Evolutionary conservation across 805 yeast species (phyloP).

Genomic region (Teunomyces panamensis): DNA sequence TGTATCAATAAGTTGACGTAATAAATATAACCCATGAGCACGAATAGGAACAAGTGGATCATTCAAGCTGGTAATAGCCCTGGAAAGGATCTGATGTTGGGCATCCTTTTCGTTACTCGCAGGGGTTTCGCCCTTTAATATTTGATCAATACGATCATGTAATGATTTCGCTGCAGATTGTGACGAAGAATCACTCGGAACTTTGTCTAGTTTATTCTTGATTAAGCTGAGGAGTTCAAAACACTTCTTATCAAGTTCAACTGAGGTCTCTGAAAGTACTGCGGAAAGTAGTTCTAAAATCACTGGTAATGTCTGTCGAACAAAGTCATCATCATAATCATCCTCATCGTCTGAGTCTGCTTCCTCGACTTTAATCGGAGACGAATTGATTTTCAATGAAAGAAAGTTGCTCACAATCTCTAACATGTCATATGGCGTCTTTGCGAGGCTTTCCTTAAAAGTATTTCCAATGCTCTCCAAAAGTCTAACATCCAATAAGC

Average conservation of each 20-base stretch:
- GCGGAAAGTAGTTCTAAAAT: slow-evolving; percentile 37
- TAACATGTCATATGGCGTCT: slow-evolving; percentile 57
- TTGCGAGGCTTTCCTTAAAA: slow-evolving; percentile 55
- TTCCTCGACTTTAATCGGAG: slow-evolving; percentile 7
- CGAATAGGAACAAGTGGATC: slow-evolving; percentile 82
- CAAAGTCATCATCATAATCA: slow-evolving; percentile 19
- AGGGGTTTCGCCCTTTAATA: slow-evolving; percentile 26
- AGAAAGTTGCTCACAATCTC: slow-evolving; percentile 30
- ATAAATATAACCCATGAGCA: slow-evolving; percentile 75
- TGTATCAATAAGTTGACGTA: slow-evolving; percentile 52
- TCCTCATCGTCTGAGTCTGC: slow-evolving; percentile 30
- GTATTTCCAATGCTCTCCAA: slow-evolving; percentile 59
- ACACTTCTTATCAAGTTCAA: slow-evolving; percentile 29
- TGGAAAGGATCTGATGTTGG: slow-evolving; percentile 43
- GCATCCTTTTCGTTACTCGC: slow-evolving; percentile 19
- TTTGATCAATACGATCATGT: slow-evolving; percentile 23
- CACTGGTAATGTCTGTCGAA: slow-evolving; percentile 21
- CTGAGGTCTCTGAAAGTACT: slow-evolving; percentile 28
- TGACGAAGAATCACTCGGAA: background rate
- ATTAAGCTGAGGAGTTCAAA: slow-evolving; percentile 25
- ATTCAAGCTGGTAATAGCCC: slow-evolving; percentile 64
- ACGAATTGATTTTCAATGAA: slow-evolving; percentile 21
- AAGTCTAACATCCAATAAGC: slow-evolving; percentile 59
- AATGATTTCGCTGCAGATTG: slow-evolving; percentile 23
- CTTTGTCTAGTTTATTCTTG: slow-evolving; percentile 7